These are phyloP conservation scores for Kwoniella pini DNA, from an alignment of 768 basidiomycete species.

Conservation along the genomic window DNA sequence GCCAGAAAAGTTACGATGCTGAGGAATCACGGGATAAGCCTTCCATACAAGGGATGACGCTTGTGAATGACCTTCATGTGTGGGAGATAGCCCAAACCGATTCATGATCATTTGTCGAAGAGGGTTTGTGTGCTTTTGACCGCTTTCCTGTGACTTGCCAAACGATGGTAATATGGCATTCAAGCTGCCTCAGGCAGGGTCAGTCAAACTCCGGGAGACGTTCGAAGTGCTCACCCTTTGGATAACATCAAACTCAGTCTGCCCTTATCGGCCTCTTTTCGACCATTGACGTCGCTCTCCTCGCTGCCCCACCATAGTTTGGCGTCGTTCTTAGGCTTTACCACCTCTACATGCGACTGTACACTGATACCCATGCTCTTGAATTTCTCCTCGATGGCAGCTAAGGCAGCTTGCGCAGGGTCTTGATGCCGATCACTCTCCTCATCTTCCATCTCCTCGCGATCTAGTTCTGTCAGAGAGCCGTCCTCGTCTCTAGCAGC, in stretches of 20 bases:
- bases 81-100: conserved; percentile 1
- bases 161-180: conserved; percentile 20
- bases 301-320: conserved; percentile 35
- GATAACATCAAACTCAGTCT: conserved; percentile 17
- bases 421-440: not conserved
- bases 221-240: conserved; percentile 14
- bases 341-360: conserved; percentile 20
- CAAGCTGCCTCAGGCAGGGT: conserved; percentile 5
- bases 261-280: conserved; percentile 22
- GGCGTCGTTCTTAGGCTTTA: conserved; percentile 18
- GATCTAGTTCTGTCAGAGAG: conserved; percentile 6
- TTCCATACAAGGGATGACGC: conserved; percentile 14
- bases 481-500: conserved; percentile 6
- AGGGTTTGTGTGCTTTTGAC: conserved; percentile 16
- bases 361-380: conserved; percentile 23
- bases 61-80: not conserved
- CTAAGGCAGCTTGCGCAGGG: conserved; percentile 15
- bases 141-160: conserved; percentile 1
- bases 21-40: conserved; percentile 23
- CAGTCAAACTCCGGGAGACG: not conserved
- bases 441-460: conserved; percentile 3
- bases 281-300: conserved; percentile 29
- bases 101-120: conserved; percentile 15
- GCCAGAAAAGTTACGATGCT: conserved; percentile 2
- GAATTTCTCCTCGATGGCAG: conserved; percentile 25